phyloP scores from a whole-genome alignment of 257 asterid species.

The Rubia yunnanensis region DNA sequence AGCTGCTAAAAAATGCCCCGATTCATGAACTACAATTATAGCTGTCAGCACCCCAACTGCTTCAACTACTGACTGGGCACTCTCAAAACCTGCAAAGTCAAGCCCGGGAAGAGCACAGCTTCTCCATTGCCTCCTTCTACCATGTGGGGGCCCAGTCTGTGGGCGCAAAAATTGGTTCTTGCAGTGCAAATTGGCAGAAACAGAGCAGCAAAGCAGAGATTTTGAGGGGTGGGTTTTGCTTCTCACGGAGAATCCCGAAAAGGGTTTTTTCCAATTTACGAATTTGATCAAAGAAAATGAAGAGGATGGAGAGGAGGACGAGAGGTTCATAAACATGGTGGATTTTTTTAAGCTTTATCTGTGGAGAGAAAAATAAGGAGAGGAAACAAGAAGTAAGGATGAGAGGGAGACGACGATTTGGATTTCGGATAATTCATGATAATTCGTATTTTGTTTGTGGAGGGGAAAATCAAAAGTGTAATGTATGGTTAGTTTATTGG shows the following conservation, averaged over 20 bases:
- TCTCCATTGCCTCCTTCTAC: slow-evolving; percentile 27
- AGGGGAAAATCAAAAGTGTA: no score
- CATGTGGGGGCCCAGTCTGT: slow-evolving; percentile 17
- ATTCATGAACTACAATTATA: slow-evolving; percentile 79
- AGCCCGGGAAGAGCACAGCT: slow-evolving; percentile 54
- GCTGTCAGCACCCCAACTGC: slow-evolving; percentile 79
- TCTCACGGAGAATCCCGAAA: slow-evolving; percentile 31
- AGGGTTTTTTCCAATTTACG: slow-evolving; percentile 34
- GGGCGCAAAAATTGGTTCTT: slow-evolving; percentile 27
- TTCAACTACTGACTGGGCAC: slow-evolving; percentile 69
- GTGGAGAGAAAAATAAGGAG: slow-evolving; percentile 9
- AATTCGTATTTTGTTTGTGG: slow-evolving; percentile 43
- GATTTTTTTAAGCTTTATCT: slow-evolving; percentile 7
- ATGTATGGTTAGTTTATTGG: no score
- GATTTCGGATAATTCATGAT: slow-evolving; percentile 24
- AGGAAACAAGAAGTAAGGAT: slow-evolving; percentile 6
- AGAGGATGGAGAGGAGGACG: slow-evolving; percentile 39
- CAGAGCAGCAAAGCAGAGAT: slow-evolving; percentile 16
- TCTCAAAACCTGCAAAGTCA: slow-evolving; percentile 57
- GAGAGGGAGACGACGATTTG: slow-evolving; percentile 15
- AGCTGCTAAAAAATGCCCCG: slow-evolving; percentile 93
- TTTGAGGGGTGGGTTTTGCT: slow-evolving; percentile 27
- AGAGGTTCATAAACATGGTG: slow-evolving; percentile 59
- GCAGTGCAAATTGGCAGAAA: slow-evolving; percentile 27
- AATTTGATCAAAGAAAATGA: slow-evolving; percentile 35